A percentile compares a stretch with the other conserved stretches of the same genome.
phyloP scores from a whole-genome alignment of 2,329 filamentous ascomycete genomes.

The Fusarium sp. region DNA sequence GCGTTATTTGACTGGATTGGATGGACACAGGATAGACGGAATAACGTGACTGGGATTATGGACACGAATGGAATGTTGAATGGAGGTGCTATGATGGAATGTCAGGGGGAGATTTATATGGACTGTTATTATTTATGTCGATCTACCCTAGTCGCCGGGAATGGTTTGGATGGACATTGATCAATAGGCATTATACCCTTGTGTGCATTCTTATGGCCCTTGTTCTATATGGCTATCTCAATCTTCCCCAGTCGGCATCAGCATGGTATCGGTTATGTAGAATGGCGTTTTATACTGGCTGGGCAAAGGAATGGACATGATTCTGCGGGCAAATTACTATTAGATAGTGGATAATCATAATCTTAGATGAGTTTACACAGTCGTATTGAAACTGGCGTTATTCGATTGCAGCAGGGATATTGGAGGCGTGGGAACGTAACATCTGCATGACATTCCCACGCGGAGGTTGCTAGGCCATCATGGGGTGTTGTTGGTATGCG shows the following conservation, averaged over 20 bases:
- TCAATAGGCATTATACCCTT: constrained; percentile 47
- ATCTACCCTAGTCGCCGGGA: constrained; percentile 21
- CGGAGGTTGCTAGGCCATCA: background rate
- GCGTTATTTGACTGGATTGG: constrained; percentile 1
- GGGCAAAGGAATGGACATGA: constrained; percentile 19
- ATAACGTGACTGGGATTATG: constrained; percentile 13
- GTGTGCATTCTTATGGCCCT: constrained; percentile 39
- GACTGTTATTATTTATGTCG: constrained; percentile 15
- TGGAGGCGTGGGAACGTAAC: background rate
- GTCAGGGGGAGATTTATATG: constrained; percentile 16
- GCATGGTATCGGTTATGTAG: constrained; percentile 10
- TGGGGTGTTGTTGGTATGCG: background rate
- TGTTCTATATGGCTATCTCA: constrained; percentile 12
- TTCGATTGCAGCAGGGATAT: background rate
- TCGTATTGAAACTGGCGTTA: background rate
- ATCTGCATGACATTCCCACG: constrained; percentile 19
- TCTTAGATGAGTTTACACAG: constrained; percentile 14
- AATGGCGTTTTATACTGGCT: constrained; percentile 5
- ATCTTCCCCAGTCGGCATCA: background rate
- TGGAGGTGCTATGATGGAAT: constrained; percentile 26
- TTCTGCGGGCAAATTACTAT: constrained; percentile 19
- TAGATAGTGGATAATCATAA: constrained; percentile 33
- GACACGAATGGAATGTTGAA: constrained; percentile 34
- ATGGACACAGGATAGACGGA: constrained; percentile 35
- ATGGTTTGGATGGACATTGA: constrained; percentile 33